These are phyloP conservation scores for Gentiana dahurica DNA, from an alignment of 257 asterid species.

Conservation along the genomic window DNA sequence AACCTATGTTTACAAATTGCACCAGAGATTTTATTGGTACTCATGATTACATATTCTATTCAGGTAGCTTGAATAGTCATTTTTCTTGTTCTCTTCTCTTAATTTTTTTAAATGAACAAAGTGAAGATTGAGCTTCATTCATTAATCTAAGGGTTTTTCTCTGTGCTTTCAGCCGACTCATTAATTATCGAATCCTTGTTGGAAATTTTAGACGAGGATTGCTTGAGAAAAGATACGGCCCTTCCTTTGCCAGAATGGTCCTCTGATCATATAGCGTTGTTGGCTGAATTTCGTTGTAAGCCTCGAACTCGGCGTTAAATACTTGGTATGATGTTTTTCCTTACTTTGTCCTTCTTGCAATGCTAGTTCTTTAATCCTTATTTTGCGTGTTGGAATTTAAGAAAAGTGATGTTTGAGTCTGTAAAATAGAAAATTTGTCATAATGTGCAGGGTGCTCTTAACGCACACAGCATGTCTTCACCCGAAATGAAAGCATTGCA, in stretches of 20 bases:
- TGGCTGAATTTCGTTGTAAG: slow-evolving; percentile 92
- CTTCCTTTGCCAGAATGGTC: slow-evolving; percentile 99
- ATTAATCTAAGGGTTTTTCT: neutral
- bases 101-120: too few relatives aligned
- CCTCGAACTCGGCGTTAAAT: slow-evolving; percentile 63
- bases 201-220: slow-evolving; percentile 95
- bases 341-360: neutral
- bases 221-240: slow-evolving; percentile 89
- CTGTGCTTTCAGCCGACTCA: slow-evolving; percentile 61
- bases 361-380: neutral
- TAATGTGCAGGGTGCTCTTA: too few relatives aligned
- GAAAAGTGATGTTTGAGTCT: too few relatives aligned
- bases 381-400: neutral
- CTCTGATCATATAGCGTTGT: slow-evolving; percentile 92
- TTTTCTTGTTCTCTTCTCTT: too few relatives aligned
- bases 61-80: slow-evolving; percentile 37
- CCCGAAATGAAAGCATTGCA: too few relatives aligned
- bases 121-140: neutral
- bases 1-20: slow-evolving; percentile 87
- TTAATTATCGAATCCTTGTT: slow-evolving; percentile 81
- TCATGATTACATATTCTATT: slow-evolving; percentile 92
- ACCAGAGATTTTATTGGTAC: slow-evolving; percentile 90
- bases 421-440: too few relatives aligned
- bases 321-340: slow-evolving; percentile 19
- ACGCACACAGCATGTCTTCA: too few relatives aligned